Base-by-base conservation (phyloP, 1,284 basidiomycete genomes). In the Omphalotus olearius region DNA sequence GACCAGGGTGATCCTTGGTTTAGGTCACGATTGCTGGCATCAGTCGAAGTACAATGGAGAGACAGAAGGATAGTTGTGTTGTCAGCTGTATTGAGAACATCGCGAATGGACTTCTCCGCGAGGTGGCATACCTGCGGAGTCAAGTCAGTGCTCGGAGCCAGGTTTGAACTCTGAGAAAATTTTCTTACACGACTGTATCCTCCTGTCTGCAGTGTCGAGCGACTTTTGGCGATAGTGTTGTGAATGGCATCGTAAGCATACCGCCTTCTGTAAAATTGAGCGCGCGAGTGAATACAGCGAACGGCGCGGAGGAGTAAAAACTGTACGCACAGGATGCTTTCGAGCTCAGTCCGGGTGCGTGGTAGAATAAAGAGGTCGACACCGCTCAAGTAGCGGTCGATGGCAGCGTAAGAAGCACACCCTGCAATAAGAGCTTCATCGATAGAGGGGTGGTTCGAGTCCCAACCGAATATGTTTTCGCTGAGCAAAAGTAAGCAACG, bases 191-290 rank as follows among this genome's bases (percentile, higher is more conserved):
- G 74, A 62, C 83, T 81, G 61, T 90, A 90, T 35, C 87, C 87
- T 26, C 87, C 87, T 3, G 76, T 72, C 57, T 82, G 75, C 9
- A 90, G 69, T 18, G 80, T 69, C 25, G 77, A 77, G 40, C 85
- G 80, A 56, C 83, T 82, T 53, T 75, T 75, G 6, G 88, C 73
- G 60, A 91, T 88, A 4, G 79, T 79, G 63, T 90, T 90, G 65
- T 91, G 88, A 53, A 91, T 87, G 7, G 82, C 79, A 57, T 90
- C 88, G 60, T 85, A 82, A 0, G 83, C 78, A 62, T 90, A 90
- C 60, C 88, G 74, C 54, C 79, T 74, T 56, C 85, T 88, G 63
- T 26, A 51, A 39, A 20, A 20, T 47, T 35, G 30, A 51, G 44
- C 39, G 57, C 38, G 58, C 13, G 53, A 45, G 40, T 59, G 57